Conservation (phyloP, 2,329 filamentous ascomycete genomes). For the Emericellopsis atlantica region DNA sequence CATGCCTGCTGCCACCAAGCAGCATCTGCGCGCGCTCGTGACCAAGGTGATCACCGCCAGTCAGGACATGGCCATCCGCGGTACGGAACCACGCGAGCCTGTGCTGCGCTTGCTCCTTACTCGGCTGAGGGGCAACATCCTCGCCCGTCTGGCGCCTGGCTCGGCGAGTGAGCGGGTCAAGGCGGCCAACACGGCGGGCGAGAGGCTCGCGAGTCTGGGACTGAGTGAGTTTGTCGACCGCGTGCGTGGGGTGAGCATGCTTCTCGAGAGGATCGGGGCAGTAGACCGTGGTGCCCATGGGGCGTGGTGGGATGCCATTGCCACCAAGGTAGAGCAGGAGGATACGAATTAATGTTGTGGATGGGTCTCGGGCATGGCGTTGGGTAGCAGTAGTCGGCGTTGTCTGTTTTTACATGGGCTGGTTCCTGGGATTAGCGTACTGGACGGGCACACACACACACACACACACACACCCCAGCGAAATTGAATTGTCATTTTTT, state of each 20-base stretch:
- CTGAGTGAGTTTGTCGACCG: conserved; percentile 61
- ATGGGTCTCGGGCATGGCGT: neutral
- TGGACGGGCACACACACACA: neutral
- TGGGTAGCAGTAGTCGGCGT: neutral
- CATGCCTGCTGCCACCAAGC: conserved; percentile 52
- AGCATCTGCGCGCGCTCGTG: conserved; percentile 44
- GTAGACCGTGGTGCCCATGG: conserved; percentile 59
- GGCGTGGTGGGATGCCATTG: conserved; percentile 57
- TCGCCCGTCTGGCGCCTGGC: conserved; percentile 49
- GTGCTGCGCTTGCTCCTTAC: conserved; percentile 55
- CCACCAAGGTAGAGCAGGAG: conserved; percentile 38
- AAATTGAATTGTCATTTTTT: too few species aligned
- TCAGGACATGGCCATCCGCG: conserved; percentile 26
- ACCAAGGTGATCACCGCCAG: conserved; percentile 40
- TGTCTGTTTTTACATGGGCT: too few species aligned
- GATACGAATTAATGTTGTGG: conserved; percentile 6
- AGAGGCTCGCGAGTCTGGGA: conserved; percentile 56
- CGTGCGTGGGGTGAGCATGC: conserved; percentile 57
- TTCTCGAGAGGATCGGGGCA: conserved; percentile 49
- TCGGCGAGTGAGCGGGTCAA: conserved; percentile 60
- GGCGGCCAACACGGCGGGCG: conserved; percentile 54
- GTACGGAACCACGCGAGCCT: conserved; percentile 36
- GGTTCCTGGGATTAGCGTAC: neutral
- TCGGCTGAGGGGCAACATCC: conserved; percentile 53
- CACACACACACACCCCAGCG: neutral